A percentile compares a stretch with the other conserved stretches of the same genome.
Evolutionary conservation across 352 stramenopile species (phyloP).

Genomic region (Globisporangium splendens): DNA sequence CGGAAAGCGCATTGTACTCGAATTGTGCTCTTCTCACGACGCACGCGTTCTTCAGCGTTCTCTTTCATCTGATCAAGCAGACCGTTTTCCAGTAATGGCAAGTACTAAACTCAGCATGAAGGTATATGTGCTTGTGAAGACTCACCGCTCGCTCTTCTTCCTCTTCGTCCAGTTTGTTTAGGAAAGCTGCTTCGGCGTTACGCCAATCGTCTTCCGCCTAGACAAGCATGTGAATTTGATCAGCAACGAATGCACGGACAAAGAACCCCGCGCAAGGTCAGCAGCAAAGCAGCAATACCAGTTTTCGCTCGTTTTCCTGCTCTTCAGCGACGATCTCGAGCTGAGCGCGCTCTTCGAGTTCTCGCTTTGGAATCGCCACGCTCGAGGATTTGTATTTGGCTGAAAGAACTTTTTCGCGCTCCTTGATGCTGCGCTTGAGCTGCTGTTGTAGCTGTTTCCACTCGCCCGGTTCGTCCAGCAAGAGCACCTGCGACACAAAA

Average conservation of each 20-base stretch:
- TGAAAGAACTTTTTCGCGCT: constrained; percentile 32
- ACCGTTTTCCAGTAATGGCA: too few relatives aligned
- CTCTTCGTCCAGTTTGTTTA: constrained; percentile 40
- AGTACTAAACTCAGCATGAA: not conserved
- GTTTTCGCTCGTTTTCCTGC: constrained; percentile 35
- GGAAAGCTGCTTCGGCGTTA: constrained; percentile 42
- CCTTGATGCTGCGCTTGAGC: constrained; percentile 28
- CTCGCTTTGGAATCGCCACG: constrained; percentile 32
- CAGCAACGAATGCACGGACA: not conserved
- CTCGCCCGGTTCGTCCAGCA: constrained; percentile 48
- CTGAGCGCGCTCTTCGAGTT: constrained; percentile 50
- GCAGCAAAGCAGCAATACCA: constrained; percentile 15
- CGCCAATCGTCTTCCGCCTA: constrained; percentile 52
- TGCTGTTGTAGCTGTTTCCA: constrained; percentile 39
- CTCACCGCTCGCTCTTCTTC: constrained; percentile 45
- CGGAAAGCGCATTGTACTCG: constrained; percentile 55
- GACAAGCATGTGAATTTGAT: not conserved
- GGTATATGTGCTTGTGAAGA: not conserved
- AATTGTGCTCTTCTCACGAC: constrained; percentile 38
- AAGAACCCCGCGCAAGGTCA: not conserved
- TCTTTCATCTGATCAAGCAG: constrained; percentile 30
- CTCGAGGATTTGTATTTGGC: constrained; percentile 47
- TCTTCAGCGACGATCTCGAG: constrained; percentile 52
- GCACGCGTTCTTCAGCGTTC: constrained; percentile 28
- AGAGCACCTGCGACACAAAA: constrained; percentile 47